phyloP scores from a whole-genome alignment of 2,329 filamentous ascomycete species.

The Phaeoacremonium minimum region DNA sequence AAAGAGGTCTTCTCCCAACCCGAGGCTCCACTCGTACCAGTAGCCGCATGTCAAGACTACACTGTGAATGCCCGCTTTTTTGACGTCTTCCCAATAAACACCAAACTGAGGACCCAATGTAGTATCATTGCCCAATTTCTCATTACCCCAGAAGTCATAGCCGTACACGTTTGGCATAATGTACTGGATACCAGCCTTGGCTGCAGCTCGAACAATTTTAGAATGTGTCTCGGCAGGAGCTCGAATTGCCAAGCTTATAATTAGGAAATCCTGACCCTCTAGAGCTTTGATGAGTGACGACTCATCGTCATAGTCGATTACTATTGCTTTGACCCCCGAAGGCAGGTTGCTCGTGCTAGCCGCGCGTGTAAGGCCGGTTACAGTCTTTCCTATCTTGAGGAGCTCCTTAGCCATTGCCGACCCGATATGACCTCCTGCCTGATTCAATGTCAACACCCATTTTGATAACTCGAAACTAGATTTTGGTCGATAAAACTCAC shows the following conservation, averaged over 20 bases:
- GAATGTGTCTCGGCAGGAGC: constrained; percentile 29
- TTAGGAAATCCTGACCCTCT: constrained; percentile 24
- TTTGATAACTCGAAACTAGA: background rate
- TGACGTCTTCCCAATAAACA: constrained; percentile 26
- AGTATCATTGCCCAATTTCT: constrained; percentile 29
- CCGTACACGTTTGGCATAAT: constrained; percentile 43
- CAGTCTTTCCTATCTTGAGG: constrained; percentile 34
- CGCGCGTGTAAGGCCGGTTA: constrained; percentile 44
- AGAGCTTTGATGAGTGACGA: constrained; percentile 18
- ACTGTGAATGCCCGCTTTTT: constrained; percentile 24
- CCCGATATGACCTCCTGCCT: constrained; percentile 18
- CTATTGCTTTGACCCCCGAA: constrained; percentile 27
- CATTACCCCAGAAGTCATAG: constrained; percentile 29
- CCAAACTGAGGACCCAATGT: constrained; percentile 20
- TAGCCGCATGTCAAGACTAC: constrained; percentile 36
- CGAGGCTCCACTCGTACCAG: constrained; percentile 50
- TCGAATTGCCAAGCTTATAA: constrained; percentile 31
- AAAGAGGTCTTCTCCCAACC: constrained; percentile 13
- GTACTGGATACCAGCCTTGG: constrained; percentile 35
- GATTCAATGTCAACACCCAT: background rate
- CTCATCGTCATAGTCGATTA: constrained; percentile 42
- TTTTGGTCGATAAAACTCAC: constrained; percentile 8
- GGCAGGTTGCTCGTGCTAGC: constrained; percentile 36
- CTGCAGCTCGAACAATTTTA: constrained; percentile 36
- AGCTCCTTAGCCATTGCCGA: constrained; percentile 23